A percentile compares a stretch with the other conserved stretches of the same genome.
These are phyloP conservation scores for Cryptococcus depauperatus DNA, from an alignment of 1,284 basidiomycete species.

Conservation along the genomic window DNA sequence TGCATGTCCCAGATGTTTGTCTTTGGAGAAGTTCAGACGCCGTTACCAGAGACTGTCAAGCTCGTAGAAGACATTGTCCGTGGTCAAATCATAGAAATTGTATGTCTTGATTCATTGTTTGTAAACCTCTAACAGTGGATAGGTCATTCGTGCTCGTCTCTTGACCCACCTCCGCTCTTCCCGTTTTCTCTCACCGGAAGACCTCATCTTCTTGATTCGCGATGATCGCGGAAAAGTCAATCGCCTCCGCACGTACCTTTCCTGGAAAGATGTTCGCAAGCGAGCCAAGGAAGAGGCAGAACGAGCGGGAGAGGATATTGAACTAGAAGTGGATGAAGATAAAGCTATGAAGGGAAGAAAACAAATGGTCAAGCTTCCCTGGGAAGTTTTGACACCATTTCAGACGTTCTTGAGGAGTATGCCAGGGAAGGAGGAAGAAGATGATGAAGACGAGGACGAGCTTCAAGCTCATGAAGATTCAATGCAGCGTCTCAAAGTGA, in stretches of 20 bases:
- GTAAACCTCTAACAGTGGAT: not conserved
- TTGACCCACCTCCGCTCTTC: slow-evolving; percentile 74
- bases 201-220: slow-evolving; percentile 92
- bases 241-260: slow-evolving; percentile 83
- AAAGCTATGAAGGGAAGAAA: slow-evolving; percentile 81
- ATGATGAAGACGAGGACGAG: slow-evolving; percentile 93
- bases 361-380: slow-evolving; percentile 89
- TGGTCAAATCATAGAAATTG: slow-evolving; percentile 85
- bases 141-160: slow-evolving; percentile 85
- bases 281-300: slow-evolving; percentile 74
- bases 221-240: slow-evolving; percentile 94
- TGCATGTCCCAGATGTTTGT: slow-evolving; percentile 76
- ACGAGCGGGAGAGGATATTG: slow-evolving; percentile 54
- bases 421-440: slow-evolving; percentile 51
- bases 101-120: slow-evolving; percentile 43
- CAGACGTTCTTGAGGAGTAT: slow-evolving; percentile 62
- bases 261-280: slow-evolving; percentile 96
- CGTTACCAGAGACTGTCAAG: slow-evolving; percentile 75
- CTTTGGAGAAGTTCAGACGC: slow-evolving; percentile 89
- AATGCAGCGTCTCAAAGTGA: slow-evolving; percentile 70
- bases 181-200: slow-evolving; percentile 80
- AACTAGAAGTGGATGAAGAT: slow-evolving; percentile 62
- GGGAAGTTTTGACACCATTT: slow-evolving; percentile 90
- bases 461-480: slow-evolving; percentile 93
- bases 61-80: slow-evolving; percentile 95